These are phyloP conservation scores for Vaccinium vitisidaea DNA, from an alignment of 148 eudicot genomes.

Conservation along the genomic window DNA sequence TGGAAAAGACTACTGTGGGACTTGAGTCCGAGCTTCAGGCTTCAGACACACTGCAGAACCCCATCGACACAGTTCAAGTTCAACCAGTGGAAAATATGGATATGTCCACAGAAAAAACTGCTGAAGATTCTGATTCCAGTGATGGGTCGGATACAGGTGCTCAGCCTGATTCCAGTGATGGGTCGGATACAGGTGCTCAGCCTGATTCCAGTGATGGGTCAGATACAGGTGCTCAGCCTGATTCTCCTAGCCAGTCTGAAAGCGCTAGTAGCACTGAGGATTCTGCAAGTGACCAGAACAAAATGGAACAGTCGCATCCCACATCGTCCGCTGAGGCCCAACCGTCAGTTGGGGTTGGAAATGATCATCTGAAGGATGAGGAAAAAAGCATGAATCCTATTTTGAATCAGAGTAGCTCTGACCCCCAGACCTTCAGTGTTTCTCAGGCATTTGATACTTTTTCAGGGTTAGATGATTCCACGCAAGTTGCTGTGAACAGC, in stretches of 20 bases:
- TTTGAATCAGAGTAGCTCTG: slow-evolving; percentile 37
- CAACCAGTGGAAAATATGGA: slow-evolving; percentile 29
- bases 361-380: neutral
- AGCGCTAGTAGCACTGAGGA: slow-evolving; percentile 29
- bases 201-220: slow-evolving; percentile 29
- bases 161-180: slow-evolving; percentile 28
- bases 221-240: slow-evolving; percentile 26
- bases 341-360: slow-evolving; percentile 28
- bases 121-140: slow-evolving; percentile 28
- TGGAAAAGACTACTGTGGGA: slow-evolving; percentile 23
- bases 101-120: slow-evolving; percentile 28
- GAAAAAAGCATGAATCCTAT: slow-evolving; percentile 21
- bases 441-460: slow-evolving; percentile 83
- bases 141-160: slow-evolving; percentile 32
- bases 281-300: slow-evolving; percentile 20
- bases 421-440: slow-evolving; percentile 49
- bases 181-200: slow-evolving; percentile 28
- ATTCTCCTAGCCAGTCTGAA: slow-evolving; percentile 21
- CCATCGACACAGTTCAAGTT: slow-evolving; percentile 30
- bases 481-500: slow-evolving; percentile 91
- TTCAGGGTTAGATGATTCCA: slow-evolving; percentile 87
- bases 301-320: slow-evolving; percentile 26
- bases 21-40: slow-evolving; percentile 27
- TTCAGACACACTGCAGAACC: slow-evolving; percentile 29
- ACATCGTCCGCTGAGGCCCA: slow-evolving; percentile 37